These are phyloP conservation scores for Globisporangium camurandrum DNA, from an alignment of 352 stramenopile genomes.

Conservation along the genomic window DNA sequence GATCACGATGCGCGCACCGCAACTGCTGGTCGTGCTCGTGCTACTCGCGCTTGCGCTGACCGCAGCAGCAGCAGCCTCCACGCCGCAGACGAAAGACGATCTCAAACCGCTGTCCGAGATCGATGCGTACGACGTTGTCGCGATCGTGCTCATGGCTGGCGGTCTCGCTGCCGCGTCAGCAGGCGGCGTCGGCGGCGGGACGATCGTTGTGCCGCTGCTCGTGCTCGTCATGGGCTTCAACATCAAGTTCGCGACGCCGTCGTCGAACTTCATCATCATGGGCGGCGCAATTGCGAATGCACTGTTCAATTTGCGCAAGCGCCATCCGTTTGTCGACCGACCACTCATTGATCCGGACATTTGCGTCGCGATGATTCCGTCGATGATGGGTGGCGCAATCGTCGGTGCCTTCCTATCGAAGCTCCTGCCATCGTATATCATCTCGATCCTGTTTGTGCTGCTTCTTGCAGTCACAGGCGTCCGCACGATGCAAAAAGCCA, in stretches of 20 bases:
- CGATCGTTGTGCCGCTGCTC: constrained; percentile 50
- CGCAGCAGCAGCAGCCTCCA: background rate
- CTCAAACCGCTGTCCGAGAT: constrained; percentile 28
- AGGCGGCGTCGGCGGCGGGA: constrained; percentile 36
- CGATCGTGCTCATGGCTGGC: constrained; percentile 39
- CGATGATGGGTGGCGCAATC: constrained; percentile 48
- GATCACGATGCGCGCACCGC: too few species aligned
- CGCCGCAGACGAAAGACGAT: constrained; percentile 13
- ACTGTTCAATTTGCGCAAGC: constrained; percentile 55
- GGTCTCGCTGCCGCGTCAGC: constrained; percentile 40
- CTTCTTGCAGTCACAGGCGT: constrained; percentile 28
- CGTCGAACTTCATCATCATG: constrained; percentile 58
- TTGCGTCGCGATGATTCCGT: constrained; percentile 49
- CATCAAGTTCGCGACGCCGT: constrained; percentile 55
- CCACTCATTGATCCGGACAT: constrained; percentile 56
- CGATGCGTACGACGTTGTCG: constrained; percentile 30
- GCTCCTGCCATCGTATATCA: constrained; percentile 47
- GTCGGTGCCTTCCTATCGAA: constrained; percentile 50
- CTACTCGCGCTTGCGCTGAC: background rate
- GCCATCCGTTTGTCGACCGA: constrained; percentile 41
- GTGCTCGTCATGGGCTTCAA: constrained; percentile 61
- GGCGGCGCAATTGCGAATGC: constrained; percentile 54
- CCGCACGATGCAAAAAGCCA: constrained; percentile 23
- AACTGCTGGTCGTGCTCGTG: background rate
- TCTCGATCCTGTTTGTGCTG: constrained; percentile 48